Evolutionary conservation across 1,284 basidiomycete species (phyloP), one percentile per base, ranked within the genome.

Genomic region (Malassezia japonica): DNA sequence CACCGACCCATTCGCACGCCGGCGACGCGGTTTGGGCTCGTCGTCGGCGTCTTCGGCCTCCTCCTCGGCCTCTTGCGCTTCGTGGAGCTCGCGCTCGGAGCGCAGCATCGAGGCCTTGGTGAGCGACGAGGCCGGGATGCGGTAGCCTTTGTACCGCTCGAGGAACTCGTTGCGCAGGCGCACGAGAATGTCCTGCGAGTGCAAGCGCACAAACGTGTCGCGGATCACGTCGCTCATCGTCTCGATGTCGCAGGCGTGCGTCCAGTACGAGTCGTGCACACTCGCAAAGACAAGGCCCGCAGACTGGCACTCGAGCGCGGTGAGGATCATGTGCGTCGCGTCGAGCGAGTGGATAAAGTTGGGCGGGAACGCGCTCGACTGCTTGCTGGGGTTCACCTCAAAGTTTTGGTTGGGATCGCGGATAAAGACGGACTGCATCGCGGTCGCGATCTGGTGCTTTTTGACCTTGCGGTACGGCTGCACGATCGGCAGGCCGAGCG

Each of bases 261-360:
- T 96, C 92, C 92, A 99, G 77, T 96, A 99, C 1, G 90, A 95
- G 73, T 99, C 94, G 74, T 99, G 92, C 12, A 98, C 94, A 2
- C 88, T 87, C 0, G 91, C 92, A 72, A 96, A 96, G 0, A 84
- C 84, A 21, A 72, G 58, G n/a, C 62, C 63, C 6, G 61, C 60
- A 1, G 56, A 50, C 34, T 62, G 62, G 39, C 65, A 95, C 66
- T 87, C 84, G 34, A 94, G 78, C n/a, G 92, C 91, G 1, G 91
- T 96, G 60, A 96, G 76, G 80, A 96, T 85, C 91, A 99, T 96
- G 76, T 99, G 94, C 1, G 92, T 95, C 3, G 94, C 94, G 73
- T 99, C 94, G 42, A 98, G 79, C 65, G 86, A 89, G 74, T 99
- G 94, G 52, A 98, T 88, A 71, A 92, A 98, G 78, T 99, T 99